phyloP scores from a whole-genome alignment of 805 yeast species.

The Ogataea philodendri region DNA sequence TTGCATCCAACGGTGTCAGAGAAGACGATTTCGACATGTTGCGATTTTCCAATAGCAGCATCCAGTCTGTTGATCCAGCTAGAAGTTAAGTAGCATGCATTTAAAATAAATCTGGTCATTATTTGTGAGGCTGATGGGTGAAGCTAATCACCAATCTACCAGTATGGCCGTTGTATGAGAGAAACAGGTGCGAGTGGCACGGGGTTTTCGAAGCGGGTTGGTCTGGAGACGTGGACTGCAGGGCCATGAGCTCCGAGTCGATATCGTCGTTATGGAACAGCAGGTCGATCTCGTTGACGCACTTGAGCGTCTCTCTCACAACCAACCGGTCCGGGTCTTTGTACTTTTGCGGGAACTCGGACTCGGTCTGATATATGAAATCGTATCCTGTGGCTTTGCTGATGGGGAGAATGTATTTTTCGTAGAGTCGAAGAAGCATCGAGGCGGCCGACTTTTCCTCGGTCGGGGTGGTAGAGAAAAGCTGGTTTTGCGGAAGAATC shows the following conservation, averaged over 20 bases:
- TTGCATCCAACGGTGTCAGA: slow-evolving; percentile 38
- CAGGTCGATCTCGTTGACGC: slow-evolving; percentile 22
- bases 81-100: slow-evolving; percentile 4
- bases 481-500: slow-evolving; percentile 20
- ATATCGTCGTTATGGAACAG: slow-evolving; percentile 23
- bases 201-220: slow-evolving; percentile 11
- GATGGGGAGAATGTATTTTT: slow-evolving; percentile 30
- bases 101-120: slow-evolving; percentile 1
- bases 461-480: slow-evolving; percentile 21
- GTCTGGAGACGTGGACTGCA: slow-evolving; percentile 22
- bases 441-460: slow-evolving; percentile 24
- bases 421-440: slow-evolving; percentile 27
- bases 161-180: slow-evolving; percentile 27
- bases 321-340: slow-evolving; percentile 15
- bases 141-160: slow-evolving; percentile 32
- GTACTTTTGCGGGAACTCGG: slow-evolving; percentile 17
- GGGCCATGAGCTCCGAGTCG: slow-evolving; percentile 24
- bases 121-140: slow-evolving; percentile 30
- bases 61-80: not conserved
- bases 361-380: slow-evolving; percentile 24
- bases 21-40: slow-evolving; percentile 15
- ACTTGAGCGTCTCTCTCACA: slow-evolving; percentile 20
- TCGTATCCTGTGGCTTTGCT: slow-evolving; percentile 32
- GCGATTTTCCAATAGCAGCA: slow-evolving; percentile 5
- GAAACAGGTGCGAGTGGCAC: slow-evolving; percentile 29